These are phyloP conservation scores for Periconia sp. DNA, from an alignment of 2,329 filamentous ascomycete genomes.

Conservation along the genomic window DNA sequence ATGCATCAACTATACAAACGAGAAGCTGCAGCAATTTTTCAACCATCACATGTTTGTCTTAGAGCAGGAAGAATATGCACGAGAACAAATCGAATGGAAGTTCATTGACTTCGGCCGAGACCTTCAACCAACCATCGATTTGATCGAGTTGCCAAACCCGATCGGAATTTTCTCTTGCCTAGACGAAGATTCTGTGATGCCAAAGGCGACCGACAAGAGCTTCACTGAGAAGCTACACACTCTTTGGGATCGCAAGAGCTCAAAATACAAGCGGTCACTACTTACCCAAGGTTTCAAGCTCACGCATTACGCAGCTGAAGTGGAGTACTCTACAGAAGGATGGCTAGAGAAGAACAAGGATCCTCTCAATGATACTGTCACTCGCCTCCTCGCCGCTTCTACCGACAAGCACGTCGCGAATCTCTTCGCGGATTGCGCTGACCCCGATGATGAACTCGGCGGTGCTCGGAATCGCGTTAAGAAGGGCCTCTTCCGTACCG, in stretches of 20 bases:
- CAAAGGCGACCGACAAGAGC: conserved; percentile 94
- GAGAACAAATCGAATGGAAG: conserved; percentile 98
- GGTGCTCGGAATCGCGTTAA: conserved; percentile 82
- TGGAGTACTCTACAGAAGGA: conserved; percentile 92
- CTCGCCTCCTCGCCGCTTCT: conserved; percentile 82
- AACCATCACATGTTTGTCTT: conserved; percentile 99
- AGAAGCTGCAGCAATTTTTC: conserved; percentile 99
- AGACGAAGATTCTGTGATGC: conserved; percentile 98
- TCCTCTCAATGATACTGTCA: conserved; percentile 95
- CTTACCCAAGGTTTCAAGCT: conserved; percentile 92
- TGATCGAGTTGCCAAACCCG: conserved; percentile 94
- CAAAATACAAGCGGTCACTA: conserved; percentile 88
- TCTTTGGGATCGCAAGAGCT: conserved; percentile 94
- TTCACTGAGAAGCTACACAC: conserved; percentile 98
- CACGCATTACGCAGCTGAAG: conserved; percentile 96
- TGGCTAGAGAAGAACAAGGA: conserved; percentile 99
- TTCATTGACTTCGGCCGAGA: conserved; percentile 99
- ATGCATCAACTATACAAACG: conserved; percentile 99
- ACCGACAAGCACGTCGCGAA: conserved; percentile 81
- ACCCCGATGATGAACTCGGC: conserved; percentile 74
- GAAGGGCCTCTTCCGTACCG: conserved; percentile 95
- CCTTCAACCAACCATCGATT: conserved; percentile 93
- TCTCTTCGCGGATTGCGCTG: conserved; percentile 87
- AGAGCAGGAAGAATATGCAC: conserved; percentile 96
- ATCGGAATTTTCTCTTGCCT: conserved; percentile 99